Conservation (phyloP, 495 filamentous ascomycete species). For the Hypoxylon rickii region DNA sequence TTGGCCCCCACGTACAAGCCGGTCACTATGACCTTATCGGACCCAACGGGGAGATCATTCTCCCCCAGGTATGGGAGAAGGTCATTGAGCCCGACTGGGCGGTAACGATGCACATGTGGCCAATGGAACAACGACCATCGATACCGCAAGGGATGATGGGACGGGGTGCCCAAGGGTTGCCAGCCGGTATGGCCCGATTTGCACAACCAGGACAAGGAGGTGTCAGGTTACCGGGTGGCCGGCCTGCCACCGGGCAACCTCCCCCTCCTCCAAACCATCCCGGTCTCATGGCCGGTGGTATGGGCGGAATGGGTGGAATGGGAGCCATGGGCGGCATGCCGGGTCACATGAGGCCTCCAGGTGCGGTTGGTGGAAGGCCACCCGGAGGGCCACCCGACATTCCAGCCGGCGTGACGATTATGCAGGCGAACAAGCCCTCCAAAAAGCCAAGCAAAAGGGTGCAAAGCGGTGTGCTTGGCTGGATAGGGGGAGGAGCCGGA, state of each 20-base stretch:
- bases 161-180: slow-evolving; percentile 3
- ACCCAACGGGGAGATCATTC: slow-evolving; percentile 84
- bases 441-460: slow-evolving; percentile 36
- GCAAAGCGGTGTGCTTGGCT: slow-evolving; percentile 40
- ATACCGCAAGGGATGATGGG: slow-evolving; percentile 15
- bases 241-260: not conserved
- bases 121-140: slow-evolving; percentile 59
- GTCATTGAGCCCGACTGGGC: slow-evolving; percentile 85
- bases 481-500: slow-evolving; percentile 41
- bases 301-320: slow-evolving; percentile 13
- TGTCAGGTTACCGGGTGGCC: no score
- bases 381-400: not conserved
- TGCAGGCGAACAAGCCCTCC: slow-evolving; percentile 23
- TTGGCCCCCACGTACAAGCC: slow-evolving; percentile 80
- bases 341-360: not conserved
- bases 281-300: not conserved
- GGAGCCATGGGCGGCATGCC: slow-evolving; percentile 9
- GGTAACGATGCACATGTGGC: slow-evolving; percentile 98
- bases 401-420: slow-evolving; percentile 10
- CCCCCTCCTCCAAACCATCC: slow-evolving; percentile 18
- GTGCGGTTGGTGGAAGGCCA: not conserved
- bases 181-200: no score
- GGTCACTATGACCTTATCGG: slow-evolving; percentile 86
- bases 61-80: slow-evolving; percentile 85
- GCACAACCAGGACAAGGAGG: no score